A percentile compares a stretch with the other conserved stretches of the same genome.
Evolutionary conservation across 306 rosid species (phyloP).

Genomic region (Prunus padus): DNA sequence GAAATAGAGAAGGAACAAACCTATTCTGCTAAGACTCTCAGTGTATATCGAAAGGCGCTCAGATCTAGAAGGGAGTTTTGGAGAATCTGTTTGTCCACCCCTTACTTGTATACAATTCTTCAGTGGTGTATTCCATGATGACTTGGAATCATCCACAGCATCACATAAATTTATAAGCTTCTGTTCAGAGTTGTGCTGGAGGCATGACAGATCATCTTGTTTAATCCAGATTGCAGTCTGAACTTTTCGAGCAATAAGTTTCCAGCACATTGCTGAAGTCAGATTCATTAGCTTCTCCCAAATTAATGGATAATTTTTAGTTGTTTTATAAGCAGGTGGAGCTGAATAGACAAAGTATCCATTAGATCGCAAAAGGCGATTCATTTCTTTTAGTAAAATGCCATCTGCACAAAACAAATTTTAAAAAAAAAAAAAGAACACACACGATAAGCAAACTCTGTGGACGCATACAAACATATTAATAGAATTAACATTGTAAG

Average conservation of each 20-base stretch:
- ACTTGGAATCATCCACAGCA: slow-evolving; percentile 50
- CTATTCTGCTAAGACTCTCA: slow-evolving; percentile 60
- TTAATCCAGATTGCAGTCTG: slow-evolving; percentile 98
- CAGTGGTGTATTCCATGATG: slow-evolving; percentile 74
- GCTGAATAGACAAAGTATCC: slow-evolving; percentile 91
- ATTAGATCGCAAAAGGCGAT: slow-evolving; percentile 71
- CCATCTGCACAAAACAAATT: slow-evolving; percentile 62
- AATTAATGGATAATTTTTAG: slow-evolving; percentile 65
- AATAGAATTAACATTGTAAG: background rate
- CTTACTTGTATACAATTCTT: slow-evolving; percentile 58
- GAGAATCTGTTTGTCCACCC: slow-evolving; percentile 40
- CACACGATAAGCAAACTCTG: slow-evolving; percentile 1
- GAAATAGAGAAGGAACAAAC: slow-evolving; percentile 41
- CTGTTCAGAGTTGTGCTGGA: slow-evolving; percentile 46
- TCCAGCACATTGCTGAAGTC: slow-evolving; percentile 95
- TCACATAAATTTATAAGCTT: slow-evolving; percentile 66
- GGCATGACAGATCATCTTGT: slow-evolving; percentile 59
- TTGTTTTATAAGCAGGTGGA: slow-evolving; percentile 85
- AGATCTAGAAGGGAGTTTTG: slow-evolving; percentile 55
- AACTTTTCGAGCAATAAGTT: slow-evolving; percentile 74
- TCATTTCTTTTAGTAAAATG: slow-evolving; percentile 74
- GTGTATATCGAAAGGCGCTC: slow-evolving; percentile 69
- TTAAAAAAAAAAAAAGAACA: background rate
- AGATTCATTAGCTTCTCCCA: slow-evolving; percentile 82
- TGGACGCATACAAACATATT: slow-evolving; percentile 3